These are phyloP conservation scores for Backusella westeae DNA, from an alignment of 192 early-diverging fungal species.

Conservation along the genomic window DNA sequence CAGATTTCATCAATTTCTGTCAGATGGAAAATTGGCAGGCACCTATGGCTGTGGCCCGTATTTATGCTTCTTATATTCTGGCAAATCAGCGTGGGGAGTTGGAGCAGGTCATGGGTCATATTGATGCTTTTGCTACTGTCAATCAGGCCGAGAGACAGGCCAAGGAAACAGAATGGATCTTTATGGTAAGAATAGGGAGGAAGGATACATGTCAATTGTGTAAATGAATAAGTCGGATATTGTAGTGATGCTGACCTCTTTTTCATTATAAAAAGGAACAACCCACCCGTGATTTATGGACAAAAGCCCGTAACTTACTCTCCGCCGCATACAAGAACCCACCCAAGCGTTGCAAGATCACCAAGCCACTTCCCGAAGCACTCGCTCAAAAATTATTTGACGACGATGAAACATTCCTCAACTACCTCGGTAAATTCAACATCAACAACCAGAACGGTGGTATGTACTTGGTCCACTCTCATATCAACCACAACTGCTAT, in stretches of 20 bases:
- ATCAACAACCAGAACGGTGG: constrained; percentile 66
- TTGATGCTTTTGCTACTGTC: constrained; percentile 56
- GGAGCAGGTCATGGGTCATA: constrained; percentile 39
- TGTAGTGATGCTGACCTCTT: background rate
- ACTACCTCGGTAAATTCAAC: constrained; percentile 57
- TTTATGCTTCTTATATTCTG: constrained; percentile 44
- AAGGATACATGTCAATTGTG: background rate
- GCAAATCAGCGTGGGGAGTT: constrained; percentile 47
- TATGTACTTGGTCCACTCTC: constrained; percentile 56
- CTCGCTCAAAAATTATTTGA: constrained; percentile 46
- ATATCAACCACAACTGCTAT: constrained; percentile 56
- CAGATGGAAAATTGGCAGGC: constrained; percentile 44
- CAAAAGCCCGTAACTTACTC: constrained; percentile 39
- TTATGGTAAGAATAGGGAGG: constrained; percentile 43
- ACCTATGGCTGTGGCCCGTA: constrained; percentile 46
- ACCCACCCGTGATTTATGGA: constrained; percentile 40
- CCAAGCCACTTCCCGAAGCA: constrained; percentile 45
- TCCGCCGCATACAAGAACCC: constrained; percentile 47
- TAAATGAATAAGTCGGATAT: background rate
- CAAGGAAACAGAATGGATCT: constrained; percentile 55
- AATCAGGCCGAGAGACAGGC: constrained; percentile 52
- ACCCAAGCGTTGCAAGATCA: constrained; percentile 46
- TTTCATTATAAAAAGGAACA: constrained; percentile 27
- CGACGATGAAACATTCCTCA: constrained; percentile 50
- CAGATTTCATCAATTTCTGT: constrained; percentile 44